Evolutionary conservation across 2,329 filamentous ascomycete species (phyloP).

Genomic region (Claviceps arundinis): DNA sequence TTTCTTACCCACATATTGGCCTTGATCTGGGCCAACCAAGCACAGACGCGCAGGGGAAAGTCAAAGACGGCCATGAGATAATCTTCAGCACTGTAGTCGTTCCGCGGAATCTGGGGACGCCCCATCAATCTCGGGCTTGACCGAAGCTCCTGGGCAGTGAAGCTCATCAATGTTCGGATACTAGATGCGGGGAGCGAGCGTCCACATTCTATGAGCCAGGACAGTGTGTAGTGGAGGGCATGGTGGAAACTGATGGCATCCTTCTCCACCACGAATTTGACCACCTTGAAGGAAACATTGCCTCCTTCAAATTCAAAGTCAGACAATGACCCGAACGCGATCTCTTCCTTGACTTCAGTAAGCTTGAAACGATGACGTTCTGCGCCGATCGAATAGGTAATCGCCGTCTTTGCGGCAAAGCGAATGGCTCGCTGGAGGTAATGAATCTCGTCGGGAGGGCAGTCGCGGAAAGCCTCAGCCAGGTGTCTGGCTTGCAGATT

Average conservation of each 20-base stretch:
- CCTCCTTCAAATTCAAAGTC: slow-evolving; percentile 68
- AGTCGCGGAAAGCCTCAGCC: slow-evolving; percentile 69
- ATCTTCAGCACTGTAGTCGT: slow-evolving; percentile 54
- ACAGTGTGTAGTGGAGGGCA: slow-evolving; percentile 87
- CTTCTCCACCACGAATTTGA: slow-evolving; percentile 78
- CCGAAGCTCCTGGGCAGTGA: slow-evolving; percentile 57
- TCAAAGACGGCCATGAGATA: slow-evolving; percentile 82
- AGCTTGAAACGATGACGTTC: slow-evolving; percentile 76
- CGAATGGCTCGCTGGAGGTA: slow-evolving; percentile 60
- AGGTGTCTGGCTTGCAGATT: slow-evolving; percentile 84
- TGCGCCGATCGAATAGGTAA: slow-evolving; percentile 78
- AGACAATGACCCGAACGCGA: slow-evolving; percentile 64
- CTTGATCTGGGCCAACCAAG: slow-evolving; percentile 96
- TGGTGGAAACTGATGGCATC: slow-evolving; percentile 96
- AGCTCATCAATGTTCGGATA: slow-evolving; percentile 55
- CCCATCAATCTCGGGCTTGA: slow-evolving; percentile 51
- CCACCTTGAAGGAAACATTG: slow-evolving; percentile 48
- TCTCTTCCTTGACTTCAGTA: slow-evolving; percentile 76
- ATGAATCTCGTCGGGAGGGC: slow-evolving; percentile 47
- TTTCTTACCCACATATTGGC: slow-evolving; percentile 98
- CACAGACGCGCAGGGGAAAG: slow-evolving; percentile 82
- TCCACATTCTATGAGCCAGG: slow-evolving; percentile 86
- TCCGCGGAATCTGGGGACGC: slow-evolving; percentile 39
- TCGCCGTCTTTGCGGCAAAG: slow-evolving; percentile 67
- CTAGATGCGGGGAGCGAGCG: slow-evolving; percentile 58